Evolutionary conservation across 768 basidiomycete species (phyloP), one percentile per base, ranked within the genome.

Genomic region (Vararia minispora): DNA sequence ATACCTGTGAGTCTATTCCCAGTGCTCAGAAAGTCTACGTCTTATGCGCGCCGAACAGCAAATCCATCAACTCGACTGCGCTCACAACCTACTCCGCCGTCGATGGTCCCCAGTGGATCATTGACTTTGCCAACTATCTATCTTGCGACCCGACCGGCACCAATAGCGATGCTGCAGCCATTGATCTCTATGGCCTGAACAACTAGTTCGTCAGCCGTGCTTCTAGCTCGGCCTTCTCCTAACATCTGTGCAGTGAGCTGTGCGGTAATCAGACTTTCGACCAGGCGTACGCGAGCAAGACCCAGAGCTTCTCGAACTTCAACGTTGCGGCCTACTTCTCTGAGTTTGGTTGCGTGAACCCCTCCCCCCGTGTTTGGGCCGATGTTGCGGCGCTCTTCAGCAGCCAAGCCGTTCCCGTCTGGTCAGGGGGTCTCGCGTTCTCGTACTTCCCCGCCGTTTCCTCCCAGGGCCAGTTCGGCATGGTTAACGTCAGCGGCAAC

Each of bases 391-490:
- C 79, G 20, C 66, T 94, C 20, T 85, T 86, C 56, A 71, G 80
- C 43, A 54, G 69, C 9, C 58, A 80, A 6, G 86, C 91, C 74
- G 69, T 77, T 14, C 59, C 76, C 39, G 76, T 81, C 35, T 94
- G 83, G 78, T 89, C 85, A 23, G 91, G 91, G 44, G 90, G 86
- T 37, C 48, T 94, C 37, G 89, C 90, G 3, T 89, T 88, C 58
- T 80, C 79, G 34, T 94, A 92, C 59, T 91, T 94, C 72, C 82
- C 85, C 2, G 86, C 86, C 14, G 33, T 52, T n/a, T 79, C 79
- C 47, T 72, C 66, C 6, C 63, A 68, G 37, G 86, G 86, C 35
- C 63, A 80, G 49, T 95, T 85, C 46, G 91, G 91, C 18, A 83
- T 94, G 69, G 82, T 87, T 44, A 86, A 69, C 20, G 71, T 94